A percentile compares a stretch with the other conserved stretches of the same genome.
These are phyloP conservation scores for Clitoria ternatea DNA, from an alignment of 306 rosid species.

Conservation along the genomic window DNA sequence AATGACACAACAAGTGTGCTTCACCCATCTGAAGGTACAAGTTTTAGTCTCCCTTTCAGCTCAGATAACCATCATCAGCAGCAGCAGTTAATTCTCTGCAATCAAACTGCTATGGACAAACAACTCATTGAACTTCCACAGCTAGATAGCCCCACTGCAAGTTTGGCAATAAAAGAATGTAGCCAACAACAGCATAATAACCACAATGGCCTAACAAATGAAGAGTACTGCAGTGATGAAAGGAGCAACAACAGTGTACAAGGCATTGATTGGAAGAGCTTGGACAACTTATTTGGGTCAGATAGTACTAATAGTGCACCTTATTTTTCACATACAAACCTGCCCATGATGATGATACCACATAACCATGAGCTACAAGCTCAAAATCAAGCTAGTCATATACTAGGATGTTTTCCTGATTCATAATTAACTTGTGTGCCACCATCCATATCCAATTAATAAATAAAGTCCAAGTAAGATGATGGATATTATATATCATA, in stretches of 20 bases:
- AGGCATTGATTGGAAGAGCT: conserved; percentile 59
- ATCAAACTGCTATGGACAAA: conserved; percentile 30
- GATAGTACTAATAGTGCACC: conserved; percentile 25
- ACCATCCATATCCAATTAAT: background rate
- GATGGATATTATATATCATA: conserved; percentile 25
- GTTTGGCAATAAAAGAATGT: conserved; percentile 29
- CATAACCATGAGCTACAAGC: conserved; percentile 30
- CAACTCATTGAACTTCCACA: conserved; percentile 56
- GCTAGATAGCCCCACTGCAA: conserved; percentile 59
- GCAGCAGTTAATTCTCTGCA: conserved; percentile 25
- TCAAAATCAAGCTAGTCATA: conserved; percentile 34
- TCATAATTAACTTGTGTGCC: conserved; percentile 33
- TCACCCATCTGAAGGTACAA: conserved; percentile 39
- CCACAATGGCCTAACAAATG: conserved; percentile 18
- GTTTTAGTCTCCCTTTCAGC: conserved; percentile 29
- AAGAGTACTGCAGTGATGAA: conserved; percentile 37
- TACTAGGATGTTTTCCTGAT: conserved; percentile 59
- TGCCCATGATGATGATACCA: conserved; percentile 33
- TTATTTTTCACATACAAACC: conserved; percentile 33
- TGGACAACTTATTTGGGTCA: conserved; percentile 53
- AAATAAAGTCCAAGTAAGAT: conserved; percentile 25
- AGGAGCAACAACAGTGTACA: conserved; percentile 26
- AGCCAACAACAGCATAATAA: conserved; percentile 3
- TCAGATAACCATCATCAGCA: conserved; percentile 23
- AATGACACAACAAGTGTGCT: conserved; percentile 13